phyloP scores from a whole-genome alignment of 306 rosid genomes.

The Castanea mollissima region DNA sequence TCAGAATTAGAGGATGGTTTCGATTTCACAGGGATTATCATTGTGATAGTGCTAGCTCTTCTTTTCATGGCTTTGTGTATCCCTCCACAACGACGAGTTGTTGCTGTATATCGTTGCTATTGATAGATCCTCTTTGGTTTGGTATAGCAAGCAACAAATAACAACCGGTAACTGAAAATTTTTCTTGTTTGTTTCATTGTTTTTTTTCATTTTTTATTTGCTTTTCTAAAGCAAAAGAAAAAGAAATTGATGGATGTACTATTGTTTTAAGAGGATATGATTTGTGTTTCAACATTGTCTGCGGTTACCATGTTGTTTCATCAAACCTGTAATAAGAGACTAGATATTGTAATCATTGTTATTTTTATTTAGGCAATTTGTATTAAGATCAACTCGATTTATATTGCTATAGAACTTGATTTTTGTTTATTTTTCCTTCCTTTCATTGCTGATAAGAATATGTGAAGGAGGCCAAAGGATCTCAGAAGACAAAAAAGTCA shows the following conservation, averaged over 20 bases:
- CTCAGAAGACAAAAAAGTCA: neutral
- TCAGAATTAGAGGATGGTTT: too few relatives aligned
- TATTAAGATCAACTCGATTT: neutral
- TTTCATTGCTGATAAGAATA: neutral
- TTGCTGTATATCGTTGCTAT: conserved; percentile 4
- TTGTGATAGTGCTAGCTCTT: conserved; percentile 30
- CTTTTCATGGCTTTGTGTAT: conserved; percentile 8
- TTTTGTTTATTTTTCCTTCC: neutral
- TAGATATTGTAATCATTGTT: neutral
- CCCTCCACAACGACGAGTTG: conserved; percentile 8
- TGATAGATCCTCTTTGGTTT: neutral
- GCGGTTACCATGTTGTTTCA: neutral
- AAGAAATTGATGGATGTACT: too few relatives aligned
- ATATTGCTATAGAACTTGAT: neutral
- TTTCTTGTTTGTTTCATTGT: neutral
- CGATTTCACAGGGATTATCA: conserved; percentile 1
- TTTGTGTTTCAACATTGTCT: too few relatives aligned
- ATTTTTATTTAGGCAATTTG: neutral
- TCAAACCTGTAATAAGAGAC: neutral
- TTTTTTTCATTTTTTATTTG: neutral
- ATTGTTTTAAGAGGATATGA: neutral
- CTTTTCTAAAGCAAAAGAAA: too few relatives aligned
- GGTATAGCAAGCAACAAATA: neutral
- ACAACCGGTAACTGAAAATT: neutral
- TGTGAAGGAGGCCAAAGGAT: neutral